Conservation (phyloP, 1,284 basidiomycete genomes). For the Cryptococcus sp. region DNA sequence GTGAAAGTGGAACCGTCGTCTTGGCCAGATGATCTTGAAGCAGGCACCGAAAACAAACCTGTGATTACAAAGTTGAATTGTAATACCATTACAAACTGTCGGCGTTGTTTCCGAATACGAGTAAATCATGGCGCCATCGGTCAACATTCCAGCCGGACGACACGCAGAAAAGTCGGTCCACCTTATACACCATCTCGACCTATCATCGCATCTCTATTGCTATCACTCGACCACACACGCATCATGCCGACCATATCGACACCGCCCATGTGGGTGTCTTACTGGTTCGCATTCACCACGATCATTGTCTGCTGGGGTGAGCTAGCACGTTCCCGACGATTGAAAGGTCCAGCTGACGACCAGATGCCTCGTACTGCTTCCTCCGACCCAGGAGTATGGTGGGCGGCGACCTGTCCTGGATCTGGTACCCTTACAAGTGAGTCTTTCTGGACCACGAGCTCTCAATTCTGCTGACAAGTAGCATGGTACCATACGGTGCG, state of each 20-base stretch:
- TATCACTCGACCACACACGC: no score
- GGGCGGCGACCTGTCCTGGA: slow-evolving; percentile 82
- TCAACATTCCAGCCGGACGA: no score
- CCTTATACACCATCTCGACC: no score
- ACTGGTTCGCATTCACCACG: slow-evolving; percentile 63
- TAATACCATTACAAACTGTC: no score
- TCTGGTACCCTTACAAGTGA: slow-evolving; percentile 71
- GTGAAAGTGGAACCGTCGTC: no score
- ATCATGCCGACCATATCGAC: slow-evolving; percentile 3
- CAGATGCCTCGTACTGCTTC: slow-evolving; percentile 66
- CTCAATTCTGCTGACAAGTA: slow-evolving; percentile 2
- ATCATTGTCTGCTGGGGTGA: slow-evolving; percentile 48
- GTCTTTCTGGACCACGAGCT: slow-evolving; percentile 11
- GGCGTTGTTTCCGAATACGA: no score
- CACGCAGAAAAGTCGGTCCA: no score
- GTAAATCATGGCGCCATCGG: no score
- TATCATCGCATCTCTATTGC: no score
- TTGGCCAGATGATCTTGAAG: no score
- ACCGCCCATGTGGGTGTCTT: slow-evolving; percentile 57
- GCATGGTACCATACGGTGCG: slow-evolving; percentile 27
- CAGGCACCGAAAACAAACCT: no score
- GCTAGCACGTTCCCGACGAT: background rate
- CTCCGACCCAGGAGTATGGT: slow-evolving; percentile 59
- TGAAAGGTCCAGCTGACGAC: slow-evolving; percentile 5
- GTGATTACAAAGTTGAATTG: no score